Base-by-base conservation (phyloP, 441 rosid genomes). In the Pelargonium fulgidum region DNA sequence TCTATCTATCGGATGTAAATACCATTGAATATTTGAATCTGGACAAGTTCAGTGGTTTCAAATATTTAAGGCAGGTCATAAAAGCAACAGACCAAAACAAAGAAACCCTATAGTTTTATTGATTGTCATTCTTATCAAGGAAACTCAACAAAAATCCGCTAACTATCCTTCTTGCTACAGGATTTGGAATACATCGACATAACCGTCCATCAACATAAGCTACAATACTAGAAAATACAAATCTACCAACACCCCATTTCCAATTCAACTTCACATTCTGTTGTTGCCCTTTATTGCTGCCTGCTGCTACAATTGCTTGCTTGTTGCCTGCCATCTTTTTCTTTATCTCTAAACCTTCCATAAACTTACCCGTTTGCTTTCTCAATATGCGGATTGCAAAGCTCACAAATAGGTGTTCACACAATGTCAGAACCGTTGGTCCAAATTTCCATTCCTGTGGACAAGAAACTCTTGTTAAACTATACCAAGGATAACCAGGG, bases 361-460 rank as follows among this genome's bases (percentile, higher is more conserved):
- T 69, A 63, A 72, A 66, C 78, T 85, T 86, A 11, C 81, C 76
- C 1, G 90, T 86, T 66, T 85, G 86, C 80, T 83, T 85, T 67
- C 83, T 84, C 79, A 94, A 78, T 65, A 82, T 67, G 44, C 94
- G 91, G 72, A 94, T 90, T 54, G 92, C 90, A 77, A 86, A 91
- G 79, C 96, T 91, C 79, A 94, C 99, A 44, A 94, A 85, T 9
- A 94, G 85, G 85, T 91, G 99, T 72, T 94, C 99, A 12, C 88
- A 91, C 66, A 94, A 73, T 66, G 99, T 91, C 74, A 81, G 7
- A 70, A 94, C 69, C 0, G 96, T 94, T 5, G 96, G 91, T 69
- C 92, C 96, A 48, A 94, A 78, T 75, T 83, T 88, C 99, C 97
- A 89, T 76, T 91, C 96, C 97, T 94, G 90, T 52, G 36, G 24